These are phyloP conservation scores for Penicillium coprophilum DNA, from an alignment of 495 filamentous ascomycete genomes.

Conservation along the genomic window DNA sequence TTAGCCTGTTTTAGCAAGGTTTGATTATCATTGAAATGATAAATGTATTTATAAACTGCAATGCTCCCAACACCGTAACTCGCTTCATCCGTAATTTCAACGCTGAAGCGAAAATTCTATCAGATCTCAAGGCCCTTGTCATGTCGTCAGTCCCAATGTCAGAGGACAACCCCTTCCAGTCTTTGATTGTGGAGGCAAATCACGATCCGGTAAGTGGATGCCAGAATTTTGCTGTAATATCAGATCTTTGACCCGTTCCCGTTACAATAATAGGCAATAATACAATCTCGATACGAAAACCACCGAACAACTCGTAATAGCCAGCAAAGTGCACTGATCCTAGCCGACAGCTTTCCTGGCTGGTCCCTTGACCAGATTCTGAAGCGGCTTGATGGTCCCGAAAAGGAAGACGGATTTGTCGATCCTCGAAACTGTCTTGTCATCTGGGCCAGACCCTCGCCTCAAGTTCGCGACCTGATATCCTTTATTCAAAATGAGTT, in stretches of 20 bases:
- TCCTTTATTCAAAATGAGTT: conserved; percentile 61
- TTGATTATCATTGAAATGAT: too few species aligned
- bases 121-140: background rate
- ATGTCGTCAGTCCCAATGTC: conserved; percentile 8
- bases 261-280: conserved; percentile 42
- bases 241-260: background rate
- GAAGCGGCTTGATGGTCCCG: conserved; percentile 59
- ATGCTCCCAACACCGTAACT: background rate
- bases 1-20: too few species aligned
- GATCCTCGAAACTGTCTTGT: conserved; percentile 78
- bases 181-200: conserved; percentile 61
- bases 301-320: conserved; percentile 70
- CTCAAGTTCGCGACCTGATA: conserved; percentile 62
- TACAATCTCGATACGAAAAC: conserved; percentile 65
- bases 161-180: conserved; percentile 68
- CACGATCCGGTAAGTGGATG: conserved; percentile 51
- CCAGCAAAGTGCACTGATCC: conserved; percentile 67
- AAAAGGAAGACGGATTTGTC: conserved; percentile 60
- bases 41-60: background rate
- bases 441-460: conserved; percentile 80
- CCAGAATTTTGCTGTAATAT: background rate
- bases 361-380: conserved; percentile 72
- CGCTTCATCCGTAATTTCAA: background rate
- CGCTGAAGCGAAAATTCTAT: background rate
- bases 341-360: conserved; percentile 62